Evolutionary conservation across 805 yeast species (phyloP), one percentile per base, ranked within the genome.

Genomic region (Kuraishia cidri): DNA sequence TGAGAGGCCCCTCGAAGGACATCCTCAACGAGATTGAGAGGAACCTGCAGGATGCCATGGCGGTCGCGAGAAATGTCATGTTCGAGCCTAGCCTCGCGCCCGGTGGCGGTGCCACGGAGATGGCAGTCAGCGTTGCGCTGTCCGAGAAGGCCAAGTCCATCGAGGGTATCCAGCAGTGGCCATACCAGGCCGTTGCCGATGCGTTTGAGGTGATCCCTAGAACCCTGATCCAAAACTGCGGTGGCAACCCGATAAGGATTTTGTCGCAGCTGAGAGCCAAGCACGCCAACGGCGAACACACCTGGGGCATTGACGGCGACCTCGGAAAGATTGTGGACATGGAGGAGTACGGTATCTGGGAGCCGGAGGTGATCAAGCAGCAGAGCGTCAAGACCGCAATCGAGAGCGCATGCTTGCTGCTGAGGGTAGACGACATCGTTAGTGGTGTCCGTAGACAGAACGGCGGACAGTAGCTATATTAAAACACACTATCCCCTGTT

Each of bases 41-140:
- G 55, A 92, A 92, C 56, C 69, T 92, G 53, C 97, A 92, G 54
- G 99, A 92, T 60, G 98, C 99, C 29, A 83, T 92, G 94, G 90
- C 96, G 3, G 98, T 92, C 29, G 79, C 97, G 13, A 76, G 96
- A 58, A 92, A 92, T 52, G 96, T 92, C 23, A 72, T 86, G 69
- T 78, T 90, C 46, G 95, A 90, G 56, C 98, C 99, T 33, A 75
- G 88, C 26, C 71, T 92, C 52, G 72, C 95, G 2, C 99, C 99
- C 31, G 99, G 99, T 48, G 99, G 98, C 39, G 98, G 99, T 48
- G 98, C 99, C 33, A 90, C 97, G 19, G 98, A 92, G 64, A 92
- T 92, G 97, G 97, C 97, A 3, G 87, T 92, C 25, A 71, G 90
- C 38, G 97, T 92, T 20, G 75, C 69, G 43, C 69, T 92, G 38